Conservation (phyloP, 352 stramenopile species). For the Globisporangium paddicum region DNA sequence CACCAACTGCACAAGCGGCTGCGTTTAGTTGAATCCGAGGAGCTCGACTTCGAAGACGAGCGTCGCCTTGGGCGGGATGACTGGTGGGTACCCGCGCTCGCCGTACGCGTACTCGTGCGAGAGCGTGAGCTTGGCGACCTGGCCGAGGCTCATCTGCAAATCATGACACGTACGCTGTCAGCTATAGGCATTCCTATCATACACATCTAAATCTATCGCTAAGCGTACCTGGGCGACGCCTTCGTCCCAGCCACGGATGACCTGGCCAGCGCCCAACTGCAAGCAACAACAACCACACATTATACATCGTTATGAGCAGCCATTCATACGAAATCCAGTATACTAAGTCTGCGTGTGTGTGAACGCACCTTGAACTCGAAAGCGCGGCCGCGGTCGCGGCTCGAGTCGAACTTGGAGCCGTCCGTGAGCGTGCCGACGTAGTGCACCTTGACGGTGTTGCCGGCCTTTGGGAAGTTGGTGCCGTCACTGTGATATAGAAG, state of each 20-base stretch:
- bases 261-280: conserved; percentile 63
- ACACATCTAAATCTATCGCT: background rate
- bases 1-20: too few species aligned
- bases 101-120: conserved; percentile 95
- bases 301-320: background rate
- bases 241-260: conserved; percentile 80
- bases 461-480: conserved; percentile 66
- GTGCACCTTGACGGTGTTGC: conserved; percentile 72
- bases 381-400: conserved; percentile 61
- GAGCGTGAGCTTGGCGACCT: conserved; percentile 91
- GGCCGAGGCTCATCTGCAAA: conserved; percentile 84
- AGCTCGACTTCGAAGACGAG: conserved; percentile 94
- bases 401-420: conserved; percentile 84
- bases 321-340: too few species aligned
- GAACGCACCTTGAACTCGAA: conserved; percentile 69
- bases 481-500: conserved; percentile 42
- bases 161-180: too few species aligned
- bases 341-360: too few species aligned
- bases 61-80: conserved; percentile 90
- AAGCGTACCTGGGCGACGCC: conserved; percentile 37
- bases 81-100: conserved; percentile 76
- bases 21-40: conserved; percentile 62
- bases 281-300: background rate
- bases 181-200: too few species aligned
- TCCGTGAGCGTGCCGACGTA: conserved; percentile 73